Conservation (phyloP, 2,329 filamentous ascomycete genomes). For the Diaporthe ilicicola region DNA sequence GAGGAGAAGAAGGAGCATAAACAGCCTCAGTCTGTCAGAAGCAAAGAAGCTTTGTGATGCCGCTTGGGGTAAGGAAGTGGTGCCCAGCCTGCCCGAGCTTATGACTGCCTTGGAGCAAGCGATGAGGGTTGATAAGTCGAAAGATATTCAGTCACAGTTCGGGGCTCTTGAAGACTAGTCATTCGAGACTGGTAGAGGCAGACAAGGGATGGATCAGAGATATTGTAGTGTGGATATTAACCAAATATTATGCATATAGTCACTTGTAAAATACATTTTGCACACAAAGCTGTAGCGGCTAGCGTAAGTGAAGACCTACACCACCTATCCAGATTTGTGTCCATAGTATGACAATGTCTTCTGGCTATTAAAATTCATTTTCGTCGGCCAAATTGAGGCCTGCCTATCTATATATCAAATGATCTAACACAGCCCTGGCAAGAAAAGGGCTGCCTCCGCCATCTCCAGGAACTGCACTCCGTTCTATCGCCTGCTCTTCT, state of each 20-base stretch:
- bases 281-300: not conserved
- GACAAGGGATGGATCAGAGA: not conserved
- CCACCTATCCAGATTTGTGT: not conserved
- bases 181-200: not conserved
- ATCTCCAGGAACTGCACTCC: not conserved
- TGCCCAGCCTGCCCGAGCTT: slow-evolving; percentile 42
- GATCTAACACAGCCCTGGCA: slow-evolving; percentile 19
- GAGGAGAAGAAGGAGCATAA: slow-evolving; percentile 32
- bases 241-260: not conserved
- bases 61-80: slow-evolving; percentile 47
- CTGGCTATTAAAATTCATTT: not conserved
- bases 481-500: slow-evolving; percentile 14
- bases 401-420: slow-evolving; percentile 25
- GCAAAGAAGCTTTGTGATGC: slow-evolving; percentile 48
- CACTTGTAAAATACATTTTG: not conserved
- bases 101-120: slow-evolving; percentile 37
- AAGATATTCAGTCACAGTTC: slow-evolving; percentile 28
- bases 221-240: not conserved
- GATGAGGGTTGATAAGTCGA: slow-evolving; percentile 30
- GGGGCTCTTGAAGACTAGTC: not conserved
- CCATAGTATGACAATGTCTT: not conserved
- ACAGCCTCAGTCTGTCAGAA: slow-evolving; percentile 42
- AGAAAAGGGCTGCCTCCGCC: slow-evolving; percentile 15
- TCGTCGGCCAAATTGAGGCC: not conserved
- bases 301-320: not conserved